These are phyloP conservation scores for Corinectria fuckeliana DNA, from an alignment of 2,329 filamentous ascomycete species.

Conservation along the genomic window DNA sequence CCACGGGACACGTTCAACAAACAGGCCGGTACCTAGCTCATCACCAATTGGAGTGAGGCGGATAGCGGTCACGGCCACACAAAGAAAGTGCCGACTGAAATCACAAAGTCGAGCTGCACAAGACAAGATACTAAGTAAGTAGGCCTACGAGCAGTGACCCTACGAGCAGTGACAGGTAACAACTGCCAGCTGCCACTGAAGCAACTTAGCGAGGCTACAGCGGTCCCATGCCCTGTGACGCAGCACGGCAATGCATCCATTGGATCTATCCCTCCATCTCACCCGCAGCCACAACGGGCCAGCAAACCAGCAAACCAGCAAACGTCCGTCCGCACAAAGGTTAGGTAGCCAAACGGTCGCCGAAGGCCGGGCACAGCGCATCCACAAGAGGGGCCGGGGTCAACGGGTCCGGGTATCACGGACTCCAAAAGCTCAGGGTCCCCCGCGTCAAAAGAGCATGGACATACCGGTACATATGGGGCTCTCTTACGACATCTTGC, in stretches of 20 bases:
- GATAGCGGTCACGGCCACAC: neutral
- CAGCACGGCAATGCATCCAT: neutral
- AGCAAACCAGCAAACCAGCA: no score
- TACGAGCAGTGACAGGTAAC: no score
- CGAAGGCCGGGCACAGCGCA: neutral
- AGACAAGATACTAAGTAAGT: neutral
- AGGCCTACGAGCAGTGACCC: no score
- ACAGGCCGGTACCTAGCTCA: neutral
- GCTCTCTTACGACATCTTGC: neutral
- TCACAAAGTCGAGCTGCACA: neutral
- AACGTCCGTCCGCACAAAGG: no score
- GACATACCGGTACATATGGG: neutral
- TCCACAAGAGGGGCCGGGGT: no score
- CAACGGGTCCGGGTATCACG: neutral
- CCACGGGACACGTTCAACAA: neutral
- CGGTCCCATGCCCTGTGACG: constrained; percentile 1
- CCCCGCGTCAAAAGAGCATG: neutral
- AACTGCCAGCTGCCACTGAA: constrained; percentile 6
- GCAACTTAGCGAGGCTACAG: constrained; percentile 9
- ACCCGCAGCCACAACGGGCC: neutral
- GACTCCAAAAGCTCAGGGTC: neutral
- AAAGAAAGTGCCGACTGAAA: neutral
- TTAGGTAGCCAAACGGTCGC: neutral
- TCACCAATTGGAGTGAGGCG: neutral
- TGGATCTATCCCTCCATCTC: no score